Evolutionary conservation across 345 rosid species (phyloP), one percentile per base, ranked within the genome.

Genomic region (Eutrema japonicum): DNA sequence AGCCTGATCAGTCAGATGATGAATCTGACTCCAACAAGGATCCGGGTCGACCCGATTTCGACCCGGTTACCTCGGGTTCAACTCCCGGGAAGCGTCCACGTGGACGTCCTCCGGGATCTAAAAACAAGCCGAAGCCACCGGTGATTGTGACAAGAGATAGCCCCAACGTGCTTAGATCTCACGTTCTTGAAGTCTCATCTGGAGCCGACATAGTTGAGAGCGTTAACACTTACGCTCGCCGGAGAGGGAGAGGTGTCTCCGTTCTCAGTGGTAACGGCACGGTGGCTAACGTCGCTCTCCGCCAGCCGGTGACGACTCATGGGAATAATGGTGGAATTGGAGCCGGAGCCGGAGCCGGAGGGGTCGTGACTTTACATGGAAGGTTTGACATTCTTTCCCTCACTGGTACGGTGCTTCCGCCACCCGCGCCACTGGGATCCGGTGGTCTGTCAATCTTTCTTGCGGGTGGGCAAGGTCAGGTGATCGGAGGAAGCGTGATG

Each of bases 61-160:
- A 80, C 55, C 77, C 72, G 8, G 71, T 45, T 30, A 82, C 64
- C 61, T 78, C 58, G n/a, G 41, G 75, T 2, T 71, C 82, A 22
- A 53, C 72, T 40, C 32, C 77, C 13, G 71, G 68, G 32, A 89
- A 87, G 51, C 91, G 96, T 32, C 91, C 90, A 7, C 84, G 96
- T 27, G 96, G 96, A 37, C 88, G 96, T 14, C 96, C 96, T 11
- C 73, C 91, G 0, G 96, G 96, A 52, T 89, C 96, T 42, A 89
- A 86, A 82, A 88, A 88, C 86, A 88, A 85, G 70, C 81, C 88
- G 2, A 90, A 82, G 65, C 88, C 96, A 0, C 96, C 93, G 16
- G 82, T 90, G 63, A 73, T 90, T 3, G 87, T 90, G 47, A 84
- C 89, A 0, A 79, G 93, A 10, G 93, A 90, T 75, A 85, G 84